Percentiles rank a stretch among this genome's conserved stretches.
Conservation (phyloP, 176 grass and related monocot genomes). For the Oryza coarctata region DNA sequence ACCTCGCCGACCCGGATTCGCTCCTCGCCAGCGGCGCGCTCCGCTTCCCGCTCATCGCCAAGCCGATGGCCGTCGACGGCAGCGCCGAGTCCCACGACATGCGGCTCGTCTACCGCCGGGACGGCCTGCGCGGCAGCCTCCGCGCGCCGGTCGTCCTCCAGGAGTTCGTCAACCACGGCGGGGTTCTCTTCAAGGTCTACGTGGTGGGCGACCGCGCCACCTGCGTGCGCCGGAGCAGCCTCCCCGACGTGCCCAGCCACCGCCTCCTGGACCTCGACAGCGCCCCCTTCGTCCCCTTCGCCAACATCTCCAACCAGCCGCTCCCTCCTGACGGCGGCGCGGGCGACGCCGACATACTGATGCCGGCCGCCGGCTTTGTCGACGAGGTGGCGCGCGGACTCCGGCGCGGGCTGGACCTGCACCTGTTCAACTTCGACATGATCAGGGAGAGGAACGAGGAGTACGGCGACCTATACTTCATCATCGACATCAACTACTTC, state of each 20-base stretch:
- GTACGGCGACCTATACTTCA: constrained; percentile 41
- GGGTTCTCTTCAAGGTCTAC: constrained; percentile 84
- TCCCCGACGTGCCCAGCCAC: constrained; percentile 62
- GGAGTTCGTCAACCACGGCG: constrained; percentile 80
- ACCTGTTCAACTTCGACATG: constrained; percentile 80
- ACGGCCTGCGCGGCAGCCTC: constrained; percentile 42
- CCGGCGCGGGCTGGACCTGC: constrained; percentile 51
- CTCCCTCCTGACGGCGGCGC: background rate
- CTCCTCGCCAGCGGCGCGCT: constrained; percentile 8
- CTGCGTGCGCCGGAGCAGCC: constrained; percentile 65
- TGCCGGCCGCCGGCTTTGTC: constrained; percentile 48
- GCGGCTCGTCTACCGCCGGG: constrained; percentile 56
- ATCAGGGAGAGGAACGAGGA: constrained; percentile 43
- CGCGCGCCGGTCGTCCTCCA: constrained; percentile 63
- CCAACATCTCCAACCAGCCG: constrained; percentile 61
- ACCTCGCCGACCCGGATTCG: constrained; percentile 22
- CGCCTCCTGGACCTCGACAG: constrained; percentile 27
- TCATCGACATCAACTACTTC: constrained; percentile 92
- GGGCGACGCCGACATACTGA: constrained; percentile 18
- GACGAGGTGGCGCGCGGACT: constrained; percentile 55
- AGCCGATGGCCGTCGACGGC: constrained; percentile 63
- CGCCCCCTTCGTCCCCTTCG: constrained; percentile 46
- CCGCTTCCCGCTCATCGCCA: constrained; percentile 75
- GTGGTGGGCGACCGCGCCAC: constrained; percentile 55
- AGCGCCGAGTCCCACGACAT: constrained; percentile 71